Evolutionary conservation across 176 grass and related monocot genomes (phyloP).

Genomic region (Aegilops speltoides): DNA sequence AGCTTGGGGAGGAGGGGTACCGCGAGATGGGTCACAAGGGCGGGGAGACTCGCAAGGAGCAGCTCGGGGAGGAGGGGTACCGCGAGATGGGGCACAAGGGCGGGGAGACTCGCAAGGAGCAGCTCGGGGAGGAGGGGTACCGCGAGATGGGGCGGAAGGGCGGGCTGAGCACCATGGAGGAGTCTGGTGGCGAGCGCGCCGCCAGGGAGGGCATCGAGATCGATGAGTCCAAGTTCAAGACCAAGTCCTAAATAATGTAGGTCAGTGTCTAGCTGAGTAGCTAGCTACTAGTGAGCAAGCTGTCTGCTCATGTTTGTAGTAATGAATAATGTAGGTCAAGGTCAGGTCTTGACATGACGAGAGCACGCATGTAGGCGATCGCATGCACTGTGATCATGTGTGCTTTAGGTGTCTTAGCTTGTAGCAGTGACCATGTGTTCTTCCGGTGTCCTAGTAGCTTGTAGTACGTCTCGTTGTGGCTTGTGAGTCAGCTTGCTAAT

Average conservation of each 20-base stretch:
- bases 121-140: background rate
- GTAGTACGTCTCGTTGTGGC: background rate
- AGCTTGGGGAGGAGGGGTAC: background rate
- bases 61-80: conserved; percentile 53
- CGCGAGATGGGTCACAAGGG: background rate
- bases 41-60: conserved; percentile 60
- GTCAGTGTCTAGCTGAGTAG: background rate
- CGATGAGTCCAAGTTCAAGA: conserved; percentile 72
- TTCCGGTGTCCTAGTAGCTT: background rate
- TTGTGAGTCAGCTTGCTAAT: background rate
- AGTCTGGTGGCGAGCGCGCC: conserved; percentile 47
- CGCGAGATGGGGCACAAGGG: conserved; percentile 58
- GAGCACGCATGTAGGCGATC: background rate
- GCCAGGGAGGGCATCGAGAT: conserved; percentile 47
- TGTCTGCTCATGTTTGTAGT: background rate
- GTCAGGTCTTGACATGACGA: background rate
- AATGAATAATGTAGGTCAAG: conserved; percentile 25
- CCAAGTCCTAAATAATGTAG: conserved; percentile 4
- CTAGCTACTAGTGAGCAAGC: background rate
- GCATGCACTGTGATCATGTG: background rate
- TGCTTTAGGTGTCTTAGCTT: background rate
- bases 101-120: conserved; percentile 20
- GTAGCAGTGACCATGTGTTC: background rate
- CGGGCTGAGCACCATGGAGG: conserved; percentile 47
- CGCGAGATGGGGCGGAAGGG: conserved; percentile 37